Evolutionary conservation across 441 rosid genomes (phyloP).

Genomic region (Pelargonium citronellum): DNA sequence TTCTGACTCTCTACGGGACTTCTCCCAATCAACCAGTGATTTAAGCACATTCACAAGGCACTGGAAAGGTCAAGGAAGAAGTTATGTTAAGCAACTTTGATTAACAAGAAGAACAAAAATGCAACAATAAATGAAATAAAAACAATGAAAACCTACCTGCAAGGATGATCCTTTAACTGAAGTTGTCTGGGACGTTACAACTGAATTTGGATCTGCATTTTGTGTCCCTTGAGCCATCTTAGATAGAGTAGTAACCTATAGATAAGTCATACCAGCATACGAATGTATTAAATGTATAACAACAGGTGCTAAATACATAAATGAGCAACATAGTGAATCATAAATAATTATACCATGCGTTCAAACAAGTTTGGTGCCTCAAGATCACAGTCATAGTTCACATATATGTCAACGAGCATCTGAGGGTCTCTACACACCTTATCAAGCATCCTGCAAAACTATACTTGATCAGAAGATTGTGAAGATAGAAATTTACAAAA

Average conservation of each 20-base stretch:
- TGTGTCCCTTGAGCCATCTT: constrained; percentile 94
- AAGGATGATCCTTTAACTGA: constrained; percentile 86
- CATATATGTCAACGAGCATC: constrained; percentile 97
- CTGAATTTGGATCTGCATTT: constrained; percentile 77
- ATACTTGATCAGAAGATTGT: constrained; percentile 25
- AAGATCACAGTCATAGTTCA: constrained; percentile 97
- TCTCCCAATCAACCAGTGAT: constrained; percentile 98
- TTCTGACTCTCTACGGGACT: constrained; percentile 47
- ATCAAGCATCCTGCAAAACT: constrained; percentile 80
- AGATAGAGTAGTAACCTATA: constrained; percentile 81
- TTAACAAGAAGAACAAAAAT: constrained; percentile 18
- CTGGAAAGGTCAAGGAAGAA: constrained; percentile 41
- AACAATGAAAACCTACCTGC: constrained; percentile 54
- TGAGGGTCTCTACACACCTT: constrained; percentile 95
- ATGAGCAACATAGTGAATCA: constrained; percentile 12
- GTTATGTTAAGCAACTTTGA: constrained; percentile 21
- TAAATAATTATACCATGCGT: constrained; percentile 63
- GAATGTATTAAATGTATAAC: constrained; percentile 15
- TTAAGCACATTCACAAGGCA: constrained; percentile 89
- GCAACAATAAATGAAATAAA: neutral
- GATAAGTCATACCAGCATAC: constrained; percentile 20
- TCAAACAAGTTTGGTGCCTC: constrained; percentile 99
- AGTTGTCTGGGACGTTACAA: constrained; percentile 62
- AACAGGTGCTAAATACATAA: constrained; percentile 9
- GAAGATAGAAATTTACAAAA: constrained; percentile 9